Evolutionary conservation across 257 asterid genomes (phyloP), one percentile per base, ranked within the genome.

Genomic region (Primulina tabacum): DNA sequence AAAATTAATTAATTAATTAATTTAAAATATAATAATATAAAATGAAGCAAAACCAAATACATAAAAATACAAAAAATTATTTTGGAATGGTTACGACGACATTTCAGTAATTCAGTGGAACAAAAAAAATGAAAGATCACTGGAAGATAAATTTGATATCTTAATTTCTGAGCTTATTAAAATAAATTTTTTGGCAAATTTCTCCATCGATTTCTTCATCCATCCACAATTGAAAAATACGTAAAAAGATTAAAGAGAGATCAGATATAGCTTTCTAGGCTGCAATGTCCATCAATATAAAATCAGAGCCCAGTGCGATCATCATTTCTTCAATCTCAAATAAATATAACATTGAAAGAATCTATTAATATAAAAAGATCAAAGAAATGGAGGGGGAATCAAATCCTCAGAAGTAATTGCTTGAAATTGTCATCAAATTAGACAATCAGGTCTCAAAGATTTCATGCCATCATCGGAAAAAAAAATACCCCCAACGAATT

Each of bases 301-400:
- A 84, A 85, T 91, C 97, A 91, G 96, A 91, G 96, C 96, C 97
- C 97, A 91, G 96, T 91, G 97, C 97, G 63, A 87, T 91, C 97
- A 87, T 89, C 97, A 87, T 73, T 29, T 87, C 90, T 24, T 4
- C 56, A 3, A 28, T 11, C 20, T 0, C 32, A 69, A 34, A 4
- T 11, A 37, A 59, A 53, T 17, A 11, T 20, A 28, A 28, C 5
- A 21, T 24, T 3, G 2, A 60, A 34, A 5, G 55, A 33, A 57
- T 0, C 10, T 32, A 32, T 32, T 32, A 56, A 20, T 0, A 24
- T 3, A n/a, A 6, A 43, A 37, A n/a, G 50, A 10, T 17, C 1
- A 24, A 4, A 2, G 16, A 37, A 59, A 9, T 7, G 20, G 24
- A 59, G 65, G 68, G 77, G 62, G 0, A 6, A 30, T 30, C 5